Evolutionary conservation across 2,329 filamentous ascomycete genomes (phyloP).

Genomic region (Pestalotiopsis sp.): DNA sequence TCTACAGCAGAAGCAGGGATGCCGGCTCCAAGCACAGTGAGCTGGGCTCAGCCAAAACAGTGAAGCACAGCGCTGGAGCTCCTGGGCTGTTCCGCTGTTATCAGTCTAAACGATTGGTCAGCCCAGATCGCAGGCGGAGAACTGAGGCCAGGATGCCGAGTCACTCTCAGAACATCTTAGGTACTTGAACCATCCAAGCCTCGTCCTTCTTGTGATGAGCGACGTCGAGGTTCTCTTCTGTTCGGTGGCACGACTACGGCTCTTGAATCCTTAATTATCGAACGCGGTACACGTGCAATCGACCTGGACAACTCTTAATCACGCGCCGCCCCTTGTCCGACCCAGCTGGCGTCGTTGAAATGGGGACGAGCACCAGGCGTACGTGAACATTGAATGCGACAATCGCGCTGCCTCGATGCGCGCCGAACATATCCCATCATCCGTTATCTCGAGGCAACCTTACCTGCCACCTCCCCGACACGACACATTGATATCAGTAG

Average conservation of each 20-base stretch:
- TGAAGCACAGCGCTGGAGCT: background rate
- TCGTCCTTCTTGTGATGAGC: background rate
- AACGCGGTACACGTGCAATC: background rate
- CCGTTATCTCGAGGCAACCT: background rate
- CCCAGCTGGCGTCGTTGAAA: slow-evolving; percentile 34
- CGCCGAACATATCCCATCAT: slow-evolving; percentile 10
- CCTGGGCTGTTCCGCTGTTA: background rate
- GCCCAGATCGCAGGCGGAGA: background rate
- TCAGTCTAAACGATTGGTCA: background rate
- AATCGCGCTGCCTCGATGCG: slow-evolving; percentile 12
- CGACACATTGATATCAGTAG: background rate
- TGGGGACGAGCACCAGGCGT: slow-evolving; percentile 35
- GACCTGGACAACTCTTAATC: background rate
- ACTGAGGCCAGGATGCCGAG: background rate
- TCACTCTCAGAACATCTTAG: background rate
- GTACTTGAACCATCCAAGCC: background rate
- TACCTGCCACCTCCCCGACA: background rate
- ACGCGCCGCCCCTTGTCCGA: background rate
- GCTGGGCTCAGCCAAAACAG: no score
- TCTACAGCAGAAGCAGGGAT: no score
- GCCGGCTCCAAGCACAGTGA: no score
- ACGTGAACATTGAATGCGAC: slow-evolving; percentile 10
- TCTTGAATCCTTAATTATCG: background rate
- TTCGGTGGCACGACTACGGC: background rate
- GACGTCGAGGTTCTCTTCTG: background rate